These are phyloP conservation scores for Auricularia sp. DNA, from an alignment of 768 basidiomycete genomes.

Conservation along the genomic window DNA sequence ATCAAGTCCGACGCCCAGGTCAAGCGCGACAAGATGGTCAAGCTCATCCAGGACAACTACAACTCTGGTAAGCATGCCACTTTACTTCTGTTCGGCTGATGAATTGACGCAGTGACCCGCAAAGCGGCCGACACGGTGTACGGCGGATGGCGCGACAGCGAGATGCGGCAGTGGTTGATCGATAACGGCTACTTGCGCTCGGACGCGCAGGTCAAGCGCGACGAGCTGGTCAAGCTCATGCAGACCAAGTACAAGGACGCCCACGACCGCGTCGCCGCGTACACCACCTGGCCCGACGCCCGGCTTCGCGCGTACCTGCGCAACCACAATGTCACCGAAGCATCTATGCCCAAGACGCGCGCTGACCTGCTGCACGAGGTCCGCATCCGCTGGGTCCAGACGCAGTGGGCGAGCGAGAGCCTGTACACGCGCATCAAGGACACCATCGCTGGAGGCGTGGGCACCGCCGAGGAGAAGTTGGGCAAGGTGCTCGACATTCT, in stretches of 20 bases:
- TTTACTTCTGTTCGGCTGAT: not conserved
- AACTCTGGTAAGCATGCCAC: slow-evolving; percentile 22
- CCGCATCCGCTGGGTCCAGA: slow-evolving; percentile 70
- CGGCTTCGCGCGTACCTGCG: slow-evolving; percentile 83
- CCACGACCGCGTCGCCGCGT: slow-evolving; percentile 41
- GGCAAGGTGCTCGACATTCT: slow-evolving; percentile 34
- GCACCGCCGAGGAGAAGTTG: slow-evolving; percentile 71
- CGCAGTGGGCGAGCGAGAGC: slow-evolving; percentile 44
- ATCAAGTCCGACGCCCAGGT: slow-evolving; percentile 63
- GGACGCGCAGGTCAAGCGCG: slow-evolving; percentile 54
- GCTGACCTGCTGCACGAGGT: slow-evolving; percentile 78
- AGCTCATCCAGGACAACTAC: slow-evolving; percentile 72
- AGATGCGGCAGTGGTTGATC: slow-evolving; percentile 64
- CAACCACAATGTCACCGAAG: slow-evolving; percentile 62
- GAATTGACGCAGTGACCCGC: not conserved
- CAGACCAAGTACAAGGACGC: slow-evolving; percentile 56
- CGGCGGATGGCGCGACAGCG: slow-evolving; percentile 62
- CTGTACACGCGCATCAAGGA: slow-evolving; percentile 55
- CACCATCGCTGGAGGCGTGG: slow-evolving; percentile 55
- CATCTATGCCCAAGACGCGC: slow-evolving; percentile 50
- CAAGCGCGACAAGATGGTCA: slow-evolving; percentile 66
- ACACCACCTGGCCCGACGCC: slow-evolving; percentile 88
- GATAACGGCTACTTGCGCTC: slow-evolving; percentile 55
- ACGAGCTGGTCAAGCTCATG: slow-evolving; percentile 66
- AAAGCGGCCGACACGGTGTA: slow-evolving; percentile 45